Evolutionary conservation across 164 flowering plant species (phyloP), one percentile per base, ranked within the genome.

Genomic region (Chloranthus sessilifolius): DNA sequence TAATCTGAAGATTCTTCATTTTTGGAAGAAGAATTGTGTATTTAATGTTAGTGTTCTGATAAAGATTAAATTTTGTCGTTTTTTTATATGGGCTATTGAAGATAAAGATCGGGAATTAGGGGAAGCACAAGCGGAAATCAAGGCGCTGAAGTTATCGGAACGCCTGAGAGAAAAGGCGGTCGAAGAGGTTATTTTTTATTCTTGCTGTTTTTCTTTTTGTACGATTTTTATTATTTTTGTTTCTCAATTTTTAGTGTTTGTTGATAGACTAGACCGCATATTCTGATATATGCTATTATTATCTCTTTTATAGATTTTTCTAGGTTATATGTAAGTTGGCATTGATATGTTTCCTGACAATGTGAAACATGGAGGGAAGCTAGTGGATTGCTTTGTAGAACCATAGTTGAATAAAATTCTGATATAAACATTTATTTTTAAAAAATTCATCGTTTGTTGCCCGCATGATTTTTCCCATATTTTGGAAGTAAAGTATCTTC

Each of bases 81-180:
- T 27, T 61, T n/a, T n/a, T n/a, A n/a, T n/a, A n/a, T n/a, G n/a
- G n/a, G n/a, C n/a, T 15, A 31, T 42, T 57, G 50, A 61, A 69
- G 73, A 71, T 44, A 67, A 64, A 57, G 75, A 71, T 3, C 40
- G 75, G 30, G 75, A 66, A 29, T 55, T 71, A 28, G 53, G 50
- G 15, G 75, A 71, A 38, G 72, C 72, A 0, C 63, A 63, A 20
- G 64, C 69, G 8, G 66, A 71, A 60, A 71, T 66, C 61, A 66
- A 63, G 65, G 68, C 68, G 8, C 31, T 71, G 47, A 55, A 28
- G 52, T 50, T 55, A 37, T 66, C 72, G 0, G 71, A 71, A 43
- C 58, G 74, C 7, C 58, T 44, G 25, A 51, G 67, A 5, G 74
- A 69, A 43, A 69, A 69, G 35, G 74, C 74, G 11, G 74, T 69